These are phyloP conservation scores for Meira nashicola DNA, from an alignment of 1,284 basidiomycete species.

Conservation along the genomic window DNA sequence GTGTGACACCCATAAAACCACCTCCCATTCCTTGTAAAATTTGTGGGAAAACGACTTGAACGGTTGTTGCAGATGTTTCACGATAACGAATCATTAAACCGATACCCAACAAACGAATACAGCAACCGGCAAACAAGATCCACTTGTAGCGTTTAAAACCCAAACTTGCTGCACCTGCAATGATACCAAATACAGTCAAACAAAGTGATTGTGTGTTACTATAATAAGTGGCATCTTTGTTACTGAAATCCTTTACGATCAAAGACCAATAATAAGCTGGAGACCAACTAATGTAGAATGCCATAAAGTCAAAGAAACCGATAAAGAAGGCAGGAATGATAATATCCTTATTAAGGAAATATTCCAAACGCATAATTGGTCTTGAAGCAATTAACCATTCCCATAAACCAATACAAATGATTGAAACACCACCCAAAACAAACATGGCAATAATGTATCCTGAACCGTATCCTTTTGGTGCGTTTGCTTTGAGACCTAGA, in stretches of 20 bases:
- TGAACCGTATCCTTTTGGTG: slow-evolving; percentile 32
- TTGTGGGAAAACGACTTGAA: slow-evolving; percentile 48
- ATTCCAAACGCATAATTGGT: slow-evolving; percentile 42
- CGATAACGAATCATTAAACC: slow-evolving; percentile 51
- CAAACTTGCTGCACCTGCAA: slow-evolving; percentile 37
- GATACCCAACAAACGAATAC: slow-evolving; percentile 43
- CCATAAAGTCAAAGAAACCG: slow-evolving; percentile 49
- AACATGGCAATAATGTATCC: slow-evolving; percentile 49
- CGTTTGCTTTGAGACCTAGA: slow-evolving; percentile 31
- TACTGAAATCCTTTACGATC: slow-evolving; percentile 27
- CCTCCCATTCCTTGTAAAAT: slow-evolving; percentile 50
- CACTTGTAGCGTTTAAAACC: slow-evolving; percentile 49
- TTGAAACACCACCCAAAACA: slow-evolving; percentile 34
- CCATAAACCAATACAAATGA: slow-evolving; percentile 34
- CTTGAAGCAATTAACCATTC: slow-evolving; percentile 34
- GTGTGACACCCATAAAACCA: slow-evolving; percentile 43
- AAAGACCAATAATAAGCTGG: slow-evolving; percentile 32
- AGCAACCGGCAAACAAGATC: slow-evolving; percentile 32
- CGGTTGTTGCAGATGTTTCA: slow-evolving; percentile 25
- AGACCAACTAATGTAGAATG: slow-evolving; percentile 43
- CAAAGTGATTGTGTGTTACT: slow-evolving; percentile 41
- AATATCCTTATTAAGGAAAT: slow-evolving; percentile 47
- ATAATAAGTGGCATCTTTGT: slow-evolving; percentile 34
- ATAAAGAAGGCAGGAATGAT: slow-evolving; percentile 37
- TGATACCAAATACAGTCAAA: slow-evolving; percentile 48